Conservation (phyloP, 331 rosid species). For the Acacia pycnantha region DNA sequence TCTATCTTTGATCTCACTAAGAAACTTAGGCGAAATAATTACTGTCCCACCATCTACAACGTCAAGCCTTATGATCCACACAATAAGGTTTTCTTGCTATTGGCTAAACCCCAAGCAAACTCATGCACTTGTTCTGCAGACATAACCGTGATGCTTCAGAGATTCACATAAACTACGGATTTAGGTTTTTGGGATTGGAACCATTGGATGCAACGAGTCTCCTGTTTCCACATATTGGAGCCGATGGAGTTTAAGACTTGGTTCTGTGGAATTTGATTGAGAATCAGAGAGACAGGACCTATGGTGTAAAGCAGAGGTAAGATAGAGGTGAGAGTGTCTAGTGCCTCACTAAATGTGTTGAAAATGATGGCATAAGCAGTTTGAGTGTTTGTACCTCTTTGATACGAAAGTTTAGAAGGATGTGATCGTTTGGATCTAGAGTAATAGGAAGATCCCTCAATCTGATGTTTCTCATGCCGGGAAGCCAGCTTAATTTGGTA, state of each 20-base stretch:
- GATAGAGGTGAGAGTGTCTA: slow-evolving; percentile 18
- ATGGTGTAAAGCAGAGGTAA: neutral
- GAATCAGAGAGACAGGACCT: slow-evolving; percentile 24
- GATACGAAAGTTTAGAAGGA: neutral
- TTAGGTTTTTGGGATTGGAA: slow-evolving; percentile 5
- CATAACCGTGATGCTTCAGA: neutral
- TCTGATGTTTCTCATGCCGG: slow-evolving; percentile 16
- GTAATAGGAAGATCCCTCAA: slow-evolving; percentile 26
- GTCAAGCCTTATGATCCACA: slow-evolving; percentile 11
- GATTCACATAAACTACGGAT: neutral
- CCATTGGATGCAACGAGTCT: slow-evolving; percentile 19
- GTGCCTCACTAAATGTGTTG: slow-evolving; percentile 22
- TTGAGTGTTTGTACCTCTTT: neutral
- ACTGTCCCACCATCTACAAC: neutral
- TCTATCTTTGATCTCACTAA: neutral
- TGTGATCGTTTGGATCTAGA: neutral
- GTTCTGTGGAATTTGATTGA: neutral
- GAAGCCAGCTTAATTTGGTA: slow-evolving; percentile 10
- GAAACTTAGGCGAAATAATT: neutral
- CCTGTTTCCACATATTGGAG: slow-evolving; percentile 21
- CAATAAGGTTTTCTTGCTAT: neutral
- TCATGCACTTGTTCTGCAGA: slow-evolving; percentile 1
- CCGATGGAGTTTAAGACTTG: neutral
- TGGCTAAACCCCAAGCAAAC: slow-evolving; percentile 33
- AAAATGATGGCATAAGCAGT: slow-evolving; percentile 20